phyloP scores from a whole-genome alignment of 768 basidiomycete species.

The Lactifluus hygrophoroides region DNA sequence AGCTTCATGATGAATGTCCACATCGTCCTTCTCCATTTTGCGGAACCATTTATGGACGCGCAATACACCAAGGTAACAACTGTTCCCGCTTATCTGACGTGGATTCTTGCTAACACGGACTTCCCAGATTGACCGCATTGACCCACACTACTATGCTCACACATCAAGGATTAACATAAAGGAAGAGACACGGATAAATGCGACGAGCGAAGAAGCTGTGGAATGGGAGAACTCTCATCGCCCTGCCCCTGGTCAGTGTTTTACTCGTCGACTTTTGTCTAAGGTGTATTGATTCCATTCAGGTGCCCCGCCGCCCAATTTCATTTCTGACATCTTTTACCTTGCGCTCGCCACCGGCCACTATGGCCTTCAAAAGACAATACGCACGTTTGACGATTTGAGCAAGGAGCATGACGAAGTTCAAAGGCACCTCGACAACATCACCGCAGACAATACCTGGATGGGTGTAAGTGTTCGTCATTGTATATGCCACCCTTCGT shows the following conservation, averaged over 20 bases:
- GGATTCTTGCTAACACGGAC: neutral
- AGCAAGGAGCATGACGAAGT: constrained; percentile 70
- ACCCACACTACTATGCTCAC: constrained; percentile 69
- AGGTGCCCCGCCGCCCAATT: constrained; percentile 63
- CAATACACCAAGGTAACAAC: constrained; percentile 68
- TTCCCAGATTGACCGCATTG: constrained; percentile 80
- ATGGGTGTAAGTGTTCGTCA: constrained; percentile 49
- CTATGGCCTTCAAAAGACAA: constrained; percentile 77
- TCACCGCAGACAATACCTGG: constrained; percentile 76
- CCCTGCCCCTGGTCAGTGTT: constrained; percentile 34
- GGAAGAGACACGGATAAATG: constrained; percentile 92
- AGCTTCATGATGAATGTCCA: constrained; percentile 91
- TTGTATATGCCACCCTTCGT: neutral
- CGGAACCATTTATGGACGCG: constrained; percentile 93
- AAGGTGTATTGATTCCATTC: constrained; percentile 21
- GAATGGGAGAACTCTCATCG: constrained; percentile 54
- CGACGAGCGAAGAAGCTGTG: constrained; percentile 78
- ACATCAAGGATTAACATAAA: constrained; percentile 64
- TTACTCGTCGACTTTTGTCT: neutral
- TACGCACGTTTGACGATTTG: constrained; percentile 65
- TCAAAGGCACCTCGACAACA: constrained; percentile 63
- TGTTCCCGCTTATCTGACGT: neutral
- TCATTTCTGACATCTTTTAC: constrained; percentile 94
- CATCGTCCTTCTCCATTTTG: constrained; percentile 71
- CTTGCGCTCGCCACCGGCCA: constrained; percentile 81